phyloP scores from a whole-genome alignment of 2,329 filamentous ascomycete species.

The Aaosphaeria pasadenensis region DNA sequence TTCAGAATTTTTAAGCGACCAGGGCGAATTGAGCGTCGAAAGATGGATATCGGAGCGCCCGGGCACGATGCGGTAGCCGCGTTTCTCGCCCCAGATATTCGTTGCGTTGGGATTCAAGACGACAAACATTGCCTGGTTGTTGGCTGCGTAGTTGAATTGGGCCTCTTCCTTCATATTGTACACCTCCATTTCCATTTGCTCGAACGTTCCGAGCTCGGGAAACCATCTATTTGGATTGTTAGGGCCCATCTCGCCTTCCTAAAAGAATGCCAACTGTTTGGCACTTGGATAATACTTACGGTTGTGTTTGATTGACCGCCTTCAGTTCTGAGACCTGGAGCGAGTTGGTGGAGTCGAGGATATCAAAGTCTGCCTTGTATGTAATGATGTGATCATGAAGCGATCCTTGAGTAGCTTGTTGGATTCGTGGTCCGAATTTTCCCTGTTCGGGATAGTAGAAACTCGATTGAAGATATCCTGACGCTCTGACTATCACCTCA shows the following conservation, averaged over 20 bases:
- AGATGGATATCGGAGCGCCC: constrained; percentile 31
- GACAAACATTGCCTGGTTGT: constrained; percentile 48
- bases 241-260: too few relatives aligned
- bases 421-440: constrained; percentile 39
- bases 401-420: constrained; percentile 34
- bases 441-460: constrained; percentile 31
- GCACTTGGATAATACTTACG: not conserved
- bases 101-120: constrained; percentile 51
- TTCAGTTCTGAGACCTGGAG: constrained; percentile 31
- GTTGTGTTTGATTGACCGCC: constrained; percentile 16
- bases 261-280: too few relatives aligned
- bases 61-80: constrained; percentile 48
- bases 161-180: constrained; percentile 40
- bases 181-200: constrained; percentile 29
- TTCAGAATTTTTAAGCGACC: constrained; percentile 29
- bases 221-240: constrained; percentile 16
- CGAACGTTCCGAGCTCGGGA: constrained; percentile 29
- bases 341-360: constrained; percentile 31
- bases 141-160: constrained; percentile 47
- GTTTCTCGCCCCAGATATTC: constrained; percentile 52
- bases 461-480: constrained; percentile 27
- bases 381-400: constrained; percentile 41
- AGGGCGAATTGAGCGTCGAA: constrained; percentile 36
- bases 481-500: constrained; percentile 30
- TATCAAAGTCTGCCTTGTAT: constrained; percentile 42